Percentiles rank a stretch among this genome's conserved stretches.
Evolutionary conservation across 2,329 filamentous ascomycete genomes (phyloP).

Genomic region (Neonectria ditissima): DNA sequence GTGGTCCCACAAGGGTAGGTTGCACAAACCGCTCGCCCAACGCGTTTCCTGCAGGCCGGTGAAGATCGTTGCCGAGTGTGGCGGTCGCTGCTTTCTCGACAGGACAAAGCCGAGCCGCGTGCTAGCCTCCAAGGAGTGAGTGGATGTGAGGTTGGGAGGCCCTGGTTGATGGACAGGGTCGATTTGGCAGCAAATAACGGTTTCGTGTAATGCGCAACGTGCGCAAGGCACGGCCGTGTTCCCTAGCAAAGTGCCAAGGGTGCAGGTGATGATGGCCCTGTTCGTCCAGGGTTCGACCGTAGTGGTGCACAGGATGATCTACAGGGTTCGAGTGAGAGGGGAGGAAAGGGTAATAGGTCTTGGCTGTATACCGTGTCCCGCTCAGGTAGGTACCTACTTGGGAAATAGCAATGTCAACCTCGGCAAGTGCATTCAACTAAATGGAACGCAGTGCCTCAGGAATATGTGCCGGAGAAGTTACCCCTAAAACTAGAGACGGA

Average conservation of each 20-base stretch:
- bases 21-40: constrained; percentile 13
- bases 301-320: constrained; percentile 7
- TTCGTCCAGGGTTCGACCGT: constrained; percentile 2
- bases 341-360: neutral
- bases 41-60: constrained; percentile 17
- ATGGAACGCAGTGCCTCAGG: no score
- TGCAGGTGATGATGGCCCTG: neutral
- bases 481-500: neutral
- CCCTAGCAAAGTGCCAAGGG: constrained; percentile 5
- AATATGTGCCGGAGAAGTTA: neutral
- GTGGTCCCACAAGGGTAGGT: constrained; percentile 21
- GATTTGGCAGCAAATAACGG: constrained; percentile 9
- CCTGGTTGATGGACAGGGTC: constrained; percentile 1
- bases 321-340: neutral
- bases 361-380: no score
- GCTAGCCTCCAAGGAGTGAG: constrained; percentile 9
- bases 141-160: constrained; percentile 1
- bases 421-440: neutral
- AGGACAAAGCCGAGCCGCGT: constrained; percentile 21
- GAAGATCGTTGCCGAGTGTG: constrained; percentile 19
- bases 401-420: constrained; percentile 2
- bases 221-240: constrained; percentile 2
- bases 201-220: neutral
- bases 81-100: constrained; percentile 22
- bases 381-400: no score